A percentile compares a stretch with the other conserved stretches of the same genome.
These are phyloP conservation scores for Oryza australiensis DNA, from an alignment of 176 grass and related monocot genomes.

Conservation along the genomic window DNA sequence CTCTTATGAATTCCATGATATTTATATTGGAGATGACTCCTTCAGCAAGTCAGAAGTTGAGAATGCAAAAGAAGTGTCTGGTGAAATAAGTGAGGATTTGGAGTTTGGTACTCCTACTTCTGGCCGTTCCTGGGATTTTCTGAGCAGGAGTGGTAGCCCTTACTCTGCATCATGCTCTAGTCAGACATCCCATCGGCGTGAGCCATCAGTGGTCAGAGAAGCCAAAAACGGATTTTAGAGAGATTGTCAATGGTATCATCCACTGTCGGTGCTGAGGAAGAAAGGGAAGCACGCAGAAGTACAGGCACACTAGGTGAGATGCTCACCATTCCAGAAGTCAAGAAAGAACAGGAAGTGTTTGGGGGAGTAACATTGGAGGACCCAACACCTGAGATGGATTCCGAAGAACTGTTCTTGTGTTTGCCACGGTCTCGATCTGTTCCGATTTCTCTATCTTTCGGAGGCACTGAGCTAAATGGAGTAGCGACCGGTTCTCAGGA, in stretches of 20 bases:
- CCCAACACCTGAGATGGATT: conserved; percentile 33
- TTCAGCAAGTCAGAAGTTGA: conserved; percentile 66
- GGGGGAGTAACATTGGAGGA: conserved; percentile 25
- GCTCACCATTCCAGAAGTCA: conserved; percentile 69
- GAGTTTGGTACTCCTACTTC: conserved; percentile 76
- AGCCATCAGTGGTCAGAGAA: conserved; percentile 72
- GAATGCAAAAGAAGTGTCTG: conserved; percentile 56
- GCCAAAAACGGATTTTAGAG: conserved; percentile 79
- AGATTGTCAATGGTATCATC: conserved; percentile 80
- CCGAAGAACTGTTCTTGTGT: conserved; percentile 36
- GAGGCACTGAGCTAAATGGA: conserved; percentile 36
- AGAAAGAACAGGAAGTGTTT: conserved; percentile 50
- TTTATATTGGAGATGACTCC: conserved; percentile 58
- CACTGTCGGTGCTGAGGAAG: conserved; percentile 45
- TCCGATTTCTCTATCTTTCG: conserved; percentile 60
- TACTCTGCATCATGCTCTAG: conserved; percentile 67
- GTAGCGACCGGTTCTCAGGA: conserved; percentile 32
- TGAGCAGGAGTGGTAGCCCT: conserved; percentile 68
- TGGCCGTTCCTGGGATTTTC: conserved; percentile 73
- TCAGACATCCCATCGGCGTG: conserved; percentile 48
- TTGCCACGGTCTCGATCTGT: conserved; percentile 75
- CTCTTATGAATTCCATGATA: conserved; percentile 47
- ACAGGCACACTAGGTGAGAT: conserved; percentile 84
- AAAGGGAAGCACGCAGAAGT: conserved; percentile 52
- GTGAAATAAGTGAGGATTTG: conserved; percentile 62